These are phyloP conservation scores for Chaetomium tenue DNA, from an alignment of 495 filamentous ascomycete genomes.

Conservation along the genomic window DNA sequence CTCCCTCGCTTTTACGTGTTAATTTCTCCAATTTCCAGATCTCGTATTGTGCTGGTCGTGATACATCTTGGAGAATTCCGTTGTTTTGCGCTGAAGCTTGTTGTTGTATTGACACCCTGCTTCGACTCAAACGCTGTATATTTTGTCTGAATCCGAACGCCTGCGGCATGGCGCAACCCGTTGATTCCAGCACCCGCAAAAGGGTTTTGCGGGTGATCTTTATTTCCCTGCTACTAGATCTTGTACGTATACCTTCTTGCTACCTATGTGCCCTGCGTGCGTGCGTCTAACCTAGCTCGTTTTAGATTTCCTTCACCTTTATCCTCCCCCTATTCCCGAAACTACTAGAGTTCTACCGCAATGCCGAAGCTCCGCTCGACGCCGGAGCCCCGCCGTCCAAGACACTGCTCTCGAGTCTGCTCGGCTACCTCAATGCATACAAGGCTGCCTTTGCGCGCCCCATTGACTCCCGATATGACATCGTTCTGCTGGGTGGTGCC, in stretches of 20 bases:
- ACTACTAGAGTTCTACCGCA: conserved; percentile 91
- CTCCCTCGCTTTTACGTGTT: conserved; percentile 11
- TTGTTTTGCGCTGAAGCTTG: neutral
- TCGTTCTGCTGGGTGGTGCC: conserved; percentile 92
- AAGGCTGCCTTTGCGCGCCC: conserved; percentile 90
- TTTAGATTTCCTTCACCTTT: conserved; percentile 68
- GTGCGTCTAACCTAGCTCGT: conserved; percentile 19
- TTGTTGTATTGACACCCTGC: neutral
- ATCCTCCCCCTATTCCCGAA: conserved; percentile 95
- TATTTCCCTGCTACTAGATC: conserved; percentile 53
- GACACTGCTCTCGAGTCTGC: conserved; percentile 72
- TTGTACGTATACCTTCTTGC: conserved; percentile 40
- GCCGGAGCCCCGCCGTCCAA: conserved; percentile 48
- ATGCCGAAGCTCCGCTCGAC: conserved; percentile 57
- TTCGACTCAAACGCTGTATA: neutral
- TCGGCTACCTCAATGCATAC: conserved; percentile 86
- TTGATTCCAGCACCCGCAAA: conserved; percentile 61
- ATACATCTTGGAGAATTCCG: conserved; percentile 1
- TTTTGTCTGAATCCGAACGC: neutral
- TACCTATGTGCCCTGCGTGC: conserved; percentile 4
- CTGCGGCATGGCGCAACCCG: conserved; percentile 39
- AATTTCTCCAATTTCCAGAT: conserved; percentile 2
- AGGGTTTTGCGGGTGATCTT: conserved; percentile 76
- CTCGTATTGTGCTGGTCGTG: conserved; percentile 23
- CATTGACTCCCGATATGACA: conserved; percentile 95